These are phyloP conservation scores for Diaporthe eres DNA, from an alignment of 2,329 filamentous ascomycete genomes.

Conservation along the genomic window DNA sequence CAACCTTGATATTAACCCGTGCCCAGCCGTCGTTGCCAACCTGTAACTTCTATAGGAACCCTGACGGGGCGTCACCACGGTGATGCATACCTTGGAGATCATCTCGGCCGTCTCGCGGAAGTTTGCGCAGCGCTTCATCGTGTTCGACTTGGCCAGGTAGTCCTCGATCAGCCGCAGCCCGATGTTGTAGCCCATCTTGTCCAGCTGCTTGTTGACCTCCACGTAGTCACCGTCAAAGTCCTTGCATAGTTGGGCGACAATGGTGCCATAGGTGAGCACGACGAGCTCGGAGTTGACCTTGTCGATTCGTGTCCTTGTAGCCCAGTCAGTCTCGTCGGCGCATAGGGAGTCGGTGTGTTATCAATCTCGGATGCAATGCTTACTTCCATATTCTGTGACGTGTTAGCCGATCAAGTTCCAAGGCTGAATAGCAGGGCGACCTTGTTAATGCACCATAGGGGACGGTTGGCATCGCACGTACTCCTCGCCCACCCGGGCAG, in stretches of 20 bases:
- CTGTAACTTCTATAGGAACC: not conserved
- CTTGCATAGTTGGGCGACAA: slow-evolving; percentile 95
- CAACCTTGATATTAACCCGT: not conserved
- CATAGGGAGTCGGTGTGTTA: not conserved
- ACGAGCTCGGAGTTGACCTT: slow-evolving; percentile 99
- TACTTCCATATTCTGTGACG: slow-evolving; percentile 88
- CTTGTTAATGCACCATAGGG: not conserved
- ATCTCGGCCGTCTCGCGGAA: slow-evolving; percentile 97
- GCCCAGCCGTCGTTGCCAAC: not conserved
- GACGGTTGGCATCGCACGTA: slow-evolving; percentile 55
- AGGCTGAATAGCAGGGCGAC: slow-evolving; percentile 1
- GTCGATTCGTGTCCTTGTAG: slow-evolving; percentile 86
- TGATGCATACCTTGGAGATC: slow-evolving; percentile 82
- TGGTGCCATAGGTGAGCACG: slow-evolving; percentile 96
- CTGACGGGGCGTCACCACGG: too few relatives aligned
- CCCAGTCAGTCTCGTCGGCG: slow-evolving; percentile 43
- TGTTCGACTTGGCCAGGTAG: slow-evolving; percentile 95
- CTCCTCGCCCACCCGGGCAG: slow-evolving; percentile 74
- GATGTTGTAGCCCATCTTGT: slow-evolving; percentile 99
- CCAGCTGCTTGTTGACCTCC: slow-evolving; percentile 97
- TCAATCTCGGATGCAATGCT: slow-evolving; percentile 54
- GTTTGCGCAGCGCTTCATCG: slow-evolving; percentile 88
- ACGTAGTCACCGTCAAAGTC: slow-evolving; percentile 95
- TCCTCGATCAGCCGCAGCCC: slow-evolving; percentile 96
- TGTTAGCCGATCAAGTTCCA: slow-evolving; percentile 46